Base-by-base conservation (phyloP, 2,329 filamentous ascomycete species). In the Aspergillus udagawae region DNA sequence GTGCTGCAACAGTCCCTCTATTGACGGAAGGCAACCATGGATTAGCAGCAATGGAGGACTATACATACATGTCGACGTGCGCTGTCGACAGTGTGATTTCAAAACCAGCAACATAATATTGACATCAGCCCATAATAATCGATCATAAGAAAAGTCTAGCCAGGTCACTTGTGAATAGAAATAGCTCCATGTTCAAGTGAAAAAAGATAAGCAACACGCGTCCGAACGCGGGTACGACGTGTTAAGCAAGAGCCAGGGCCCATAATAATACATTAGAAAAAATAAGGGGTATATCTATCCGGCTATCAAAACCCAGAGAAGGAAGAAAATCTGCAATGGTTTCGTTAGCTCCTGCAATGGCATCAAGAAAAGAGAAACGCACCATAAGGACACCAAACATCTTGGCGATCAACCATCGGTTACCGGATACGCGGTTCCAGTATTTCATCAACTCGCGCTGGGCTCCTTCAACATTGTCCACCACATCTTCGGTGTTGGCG, bases 401-500 rank as follows among this genome's bases (percentile, higher is more conserved):
- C 73, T 89, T 90, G 47, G 92, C 92, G 66, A 97, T 87, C 63
- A 99, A 79, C 94, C 93, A 97, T 63, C 94, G 83, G 78, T 99
- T 99, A 61, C 92, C 91, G 56, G 91, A 94, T 28, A 97, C 92
- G 44, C 92, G 84, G 28, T 86, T 89, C 93, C 94, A 99, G 77
- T 97, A 99, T 75, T 97, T 97, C 77, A 99, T 85, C 69, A 99
- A 74, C 76, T 99, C 93, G 61, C 92, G 83, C 73, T 99, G 94
- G 5, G 94, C 94, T 20, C 94, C 94, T 70, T 96, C 86, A n/a
- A 99, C 93, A 67, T 99, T 99, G 70, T 97, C 93, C 54, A 99
- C 93, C 5, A 99, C 91, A 67, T 97, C 92, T 70, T 99, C 94
- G 1, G 93, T 97, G 74, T 97, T 97, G 63, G 93, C 93, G 68